A percentile compares a stretch with the other conserved stretches of the same genome.
Conservation (phyloP, 2,329 filamentous ascomycete species). For the Metarhizium brunneum region DNA sequence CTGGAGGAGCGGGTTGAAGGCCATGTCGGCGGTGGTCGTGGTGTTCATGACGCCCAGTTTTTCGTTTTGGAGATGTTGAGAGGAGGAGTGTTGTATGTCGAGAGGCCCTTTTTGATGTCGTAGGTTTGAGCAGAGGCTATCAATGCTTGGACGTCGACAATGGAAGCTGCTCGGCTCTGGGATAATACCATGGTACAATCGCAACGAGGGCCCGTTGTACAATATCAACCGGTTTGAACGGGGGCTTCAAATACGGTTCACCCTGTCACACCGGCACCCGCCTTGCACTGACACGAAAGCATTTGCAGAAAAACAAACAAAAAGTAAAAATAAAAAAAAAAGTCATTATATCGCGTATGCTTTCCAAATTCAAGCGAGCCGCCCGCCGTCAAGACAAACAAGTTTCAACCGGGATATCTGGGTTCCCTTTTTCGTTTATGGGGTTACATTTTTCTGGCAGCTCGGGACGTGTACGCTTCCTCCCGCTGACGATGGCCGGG, state of each 20-base stretch:
- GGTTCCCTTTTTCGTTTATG: not conserved
- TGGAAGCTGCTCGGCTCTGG: too few species aligned
- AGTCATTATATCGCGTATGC: not conserved
- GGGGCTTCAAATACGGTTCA: not conserved
- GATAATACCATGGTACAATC: not conserved
- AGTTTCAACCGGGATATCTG: too few species aligned
- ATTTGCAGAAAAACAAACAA: not conserved
- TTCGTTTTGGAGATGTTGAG: too few species aligned
- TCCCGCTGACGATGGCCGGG: not conserved
- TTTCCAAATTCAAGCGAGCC: too few species aligned
- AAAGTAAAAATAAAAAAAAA: not conserved
- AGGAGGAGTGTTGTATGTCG: too few species aligned
- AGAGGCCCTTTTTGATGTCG: too few species aligned
- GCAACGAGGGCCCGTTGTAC: not conserved
- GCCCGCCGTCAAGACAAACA: too few species aligned
- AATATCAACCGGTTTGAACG: not conserved
- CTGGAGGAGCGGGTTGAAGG: slow-evolving; percentile 27
- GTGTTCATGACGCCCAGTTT: too few species aligned
- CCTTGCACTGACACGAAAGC: not conserved
- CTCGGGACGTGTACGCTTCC: not conserved
- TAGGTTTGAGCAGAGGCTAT: too few species aligned
- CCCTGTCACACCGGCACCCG: not conserved
- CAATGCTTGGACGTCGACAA: too few species aligned
- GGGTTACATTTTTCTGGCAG: not conserved
- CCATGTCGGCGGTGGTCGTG: not conserved